A percentile compares a stretch with the other conserved stretches of the same genome.
Conservation (phyloP, 1,284 basidiomycete genomes). For the Puccinia horiana region DNA sequence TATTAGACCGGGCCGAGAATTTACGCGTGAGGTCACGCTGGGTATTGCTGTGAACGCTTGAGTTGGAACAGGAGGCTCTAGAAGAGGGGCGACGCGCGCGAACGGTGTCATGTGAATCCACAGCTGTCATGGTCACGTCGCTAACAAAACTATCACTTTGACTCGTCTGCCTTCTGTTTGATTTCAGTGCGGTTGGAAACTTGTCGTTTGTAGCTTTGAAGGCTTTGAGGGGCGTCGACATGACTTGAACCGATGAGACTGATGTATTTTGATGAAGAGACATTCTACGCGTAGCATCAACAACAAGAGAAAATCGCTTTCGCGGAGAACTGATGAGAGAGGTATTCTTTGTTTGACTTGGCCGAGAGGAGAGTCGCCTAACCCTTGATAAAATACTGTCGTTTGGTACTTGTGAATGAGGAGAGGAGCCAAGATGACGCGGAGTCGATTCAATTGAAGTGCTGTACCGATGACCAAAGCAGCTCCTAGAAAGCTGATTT, state of each 20-base stretch:
- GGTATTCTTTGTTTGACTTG: neutral
- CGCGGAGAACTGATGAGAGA: slow-evolving; percentile 22
- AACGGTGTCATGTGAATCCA: slow-evolving; percentile 1
- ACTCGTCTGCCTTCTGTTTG: slow-evolving; percentile 17
- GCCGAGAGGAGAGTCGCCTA: slow-evolving; percentile 35
- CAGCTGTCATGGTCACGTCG: slow-evolving; percentile 5
- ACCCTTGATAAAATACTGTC: slow-evolving; percentile 41
- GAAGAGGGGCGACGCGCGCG: slow-evolving; percentile 36
- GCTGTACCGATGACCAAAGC: slow-evolving; percentile 29
- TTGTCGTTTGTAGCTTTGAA: neutral
- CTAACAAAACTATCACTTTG: slow-evolving; percentile 31
- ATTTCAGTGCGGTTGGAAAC: slow-evolving; percentile 25
- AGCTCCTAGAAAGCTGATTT: slow-evolving; percentile 1
- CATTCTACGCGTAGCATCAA: neutral
- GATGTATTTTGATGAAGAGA: neutral
- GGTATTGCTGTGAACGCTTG: neutral
- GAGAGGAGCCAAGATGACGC: neutral
- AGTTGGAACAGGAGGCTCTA: slow-evolving; percentile 14
- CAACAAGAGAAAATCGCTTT: slow-evolving; percentile 43
- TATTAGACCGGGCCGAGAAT: neutral
- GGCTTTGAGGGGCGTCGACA: slow-evolving; percentile 13
- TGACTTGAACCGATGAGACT: neutral
- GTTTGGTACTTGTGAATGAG: slow-evolving; percentile 24
- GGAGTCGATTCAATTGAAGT: slow-evolving; percentile 42
- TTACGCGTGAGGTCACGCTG: slow-evolving; percentile 1